phyloP scores from a whole-genome alignment of 2,329 filamentous ascomycete genomes.

The Colletotrichum sojae region DNA sequence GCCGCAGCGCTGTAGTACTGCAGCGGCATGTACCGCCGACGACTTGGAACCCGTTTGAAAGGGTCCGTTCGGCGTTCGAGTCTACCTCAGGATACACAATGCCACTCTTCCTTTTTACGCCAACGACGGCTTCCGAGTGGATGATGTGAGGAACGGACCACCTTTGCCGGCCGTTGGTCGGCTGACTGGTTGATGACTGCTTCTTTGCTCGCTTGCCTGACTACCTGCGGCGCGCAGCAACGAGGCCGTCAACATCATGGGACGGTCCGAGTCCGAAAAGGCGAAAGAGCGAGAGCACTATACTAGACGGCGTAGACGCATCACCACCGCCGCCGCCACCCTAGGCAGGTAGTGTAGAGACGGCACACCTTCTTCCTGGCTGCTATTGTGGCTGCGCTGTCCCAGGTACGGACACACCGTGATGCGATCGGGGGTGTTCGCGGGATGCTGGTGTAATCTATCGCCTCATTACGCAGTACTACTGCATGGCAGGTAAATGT shows the following conservation, averaged over 20 bases:
- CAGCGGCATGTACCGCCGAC: conserved; percentile 12
- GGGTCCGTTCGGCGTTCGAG: not conserved
- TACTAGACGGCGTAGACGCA: not conserved
- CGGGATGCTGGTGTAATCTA: conserved; percentile 8
- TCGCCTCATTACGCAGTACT: conserved; percentile 13
- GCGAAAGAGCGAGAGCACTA: not conserved
- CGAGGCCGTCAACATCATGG: conserved; percentile 4
- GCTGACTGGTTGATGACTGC: not conserved
- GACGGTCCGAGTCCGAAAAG: not conserved
- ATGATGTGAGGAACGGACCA: not conserved
- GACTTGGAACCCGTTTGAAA: not conserved
- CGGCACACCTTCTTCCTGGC: no score
- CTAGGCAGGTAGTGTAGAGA: not conserved
- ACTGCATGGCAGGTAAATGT: no score
- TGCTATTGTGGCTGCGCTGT: conserved; percentile 19
- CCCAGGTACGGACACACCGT: conserved; percentile 15
- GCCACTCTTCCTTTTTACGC: not conserved
- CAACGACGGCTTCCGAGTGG: conserved; percentile 7
- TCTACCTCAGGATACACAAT: not conserved
- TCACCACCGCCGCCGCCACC: conserved; percentile 19
- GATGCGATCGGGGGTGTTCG: not conserved
- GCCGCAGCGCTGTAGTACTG: not conserved
- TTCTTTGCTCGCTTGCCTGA: conserved; percentile 11
- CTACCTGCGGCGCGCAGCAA: conserved; percentile 5
- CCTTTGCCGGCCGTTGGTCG: not conserved